Evolutionary conservation across 73 alveolate genomes (phyloP).

Genomic region (Paramecium sexaurelia): DNA sequence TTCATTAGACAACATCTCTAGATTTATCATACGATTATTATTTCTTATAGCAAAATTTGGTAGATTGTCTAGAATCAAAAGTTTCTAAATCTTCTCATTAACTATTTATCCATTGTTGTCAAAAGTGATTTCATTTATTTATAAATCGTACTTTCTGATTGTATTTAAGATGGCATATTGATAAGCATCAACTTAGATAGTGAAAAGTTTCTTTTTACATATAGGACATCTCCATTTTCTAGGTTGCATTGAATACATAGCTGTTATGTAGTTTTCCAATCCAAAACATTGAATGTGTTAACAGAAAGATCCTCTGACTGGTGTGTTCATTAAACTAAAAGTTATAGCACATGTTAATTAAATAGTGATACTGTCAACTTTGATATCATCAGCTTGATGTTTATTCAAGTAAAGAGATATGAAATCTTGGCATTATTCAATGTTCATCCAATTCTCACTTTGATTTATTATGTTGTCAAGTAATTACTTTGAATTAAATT

Average conservation of each 20-base stretch:
- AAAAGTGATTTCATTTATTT: background rate
- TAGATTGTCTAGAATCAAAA: background rate
- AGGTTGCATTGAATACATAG: conserved; percentile 44
- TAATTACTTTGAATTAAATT: background rate
- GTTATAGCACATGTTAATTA: background rate
- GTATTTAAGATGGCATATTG: background rate
- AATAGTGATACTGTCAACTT: background rate
- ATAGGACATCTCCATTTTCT: conserved; percentile 68
- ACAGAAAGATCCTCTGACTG: conserved; percentile 41
- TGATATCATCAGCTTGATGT: conserved; percentile 16
- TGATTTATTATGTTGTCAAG: background rate
- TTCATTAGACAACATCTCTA: background rate
- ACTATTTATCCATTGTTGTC: background rate
- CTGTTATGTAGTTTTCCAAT: conserved; percentile 38
- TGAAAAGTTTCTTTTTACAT: conserved; percentile 49
- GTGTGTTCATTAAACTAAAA: background rate
- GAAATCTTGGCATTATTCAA: conserved; percentile 4
- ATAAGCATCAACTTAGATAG: conserved; percentile 49
- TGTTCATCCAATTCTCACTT: conserved; percentile 27
- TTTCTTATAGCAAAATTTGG: background rate
- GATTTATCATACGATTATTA: background rate
- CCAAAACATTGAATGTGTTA: conserved; percentile 42
- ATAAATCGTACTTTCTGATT: background rate
- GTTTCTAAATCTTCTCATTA: background rate
- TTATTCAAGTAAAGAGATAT: background rate